Evolutionary conservation across 2,329 filamentous ascomycete genomes (phyloP).

Genomic region (Trichoderma pleuroti): DNA sequence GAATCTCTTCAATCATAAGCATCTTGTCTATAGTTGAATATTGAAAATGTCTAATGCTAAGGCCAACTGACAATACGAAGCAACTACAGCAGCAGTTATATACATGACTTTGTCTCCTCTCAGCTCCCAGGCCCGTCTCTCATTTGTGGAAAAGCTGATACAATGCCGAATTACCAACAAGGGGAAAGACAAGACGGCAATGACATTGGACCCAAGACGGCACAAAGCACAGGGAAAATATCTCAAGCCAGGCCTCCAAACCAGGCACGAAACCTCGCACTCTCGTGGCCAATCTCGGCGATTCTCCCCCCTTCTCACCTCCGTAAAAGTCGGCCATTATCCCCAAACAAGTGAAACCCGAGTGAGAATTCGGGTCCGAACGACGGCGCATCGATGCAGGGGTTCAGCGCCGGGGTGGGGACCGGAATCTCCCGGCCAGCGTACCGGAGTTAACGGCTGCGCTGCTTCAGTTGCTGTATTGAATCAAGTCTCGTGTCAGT

Average conservation of each 20-base stretch:
- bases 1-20: slow-evolving; percentile 27
- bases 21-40: slow-evolving; percentile 15
- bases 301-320: neutral
- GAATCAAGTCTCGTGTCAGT: neutral
- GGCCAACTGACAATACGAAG: too few relatives aligned
- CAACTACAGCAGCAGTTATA: neutral
- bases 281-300: neutral
- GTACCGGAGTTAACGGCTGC: neutral
- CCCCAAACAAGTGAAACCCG: neutral
- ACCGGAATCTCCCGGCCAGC: neutral
- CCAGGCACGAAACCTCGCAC: neutral
- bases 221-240: neutral
- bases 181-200: neutral
- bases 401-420: neutral
- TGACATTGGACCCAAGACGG: neutral
- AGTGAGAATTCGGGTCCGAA: neutral
- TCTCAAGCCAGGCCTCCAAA: neutral
- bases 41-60: neutral
- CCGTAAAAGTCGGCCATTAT: neutral
- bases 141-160: neutral
- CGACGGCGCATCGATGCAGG: neutral
- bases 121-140: neutral
- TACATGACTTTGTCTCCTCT: neutral
- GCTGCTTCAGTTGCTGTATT: neutral
- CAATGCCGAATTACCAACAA: neutral